A percentile compares a stretch with the other conserved stretches of the same genome.
Evolutionary conservation across 768 basidiomycete genomes (phyloP).

Genomic region (Lyophyllum decastes): DNA sequence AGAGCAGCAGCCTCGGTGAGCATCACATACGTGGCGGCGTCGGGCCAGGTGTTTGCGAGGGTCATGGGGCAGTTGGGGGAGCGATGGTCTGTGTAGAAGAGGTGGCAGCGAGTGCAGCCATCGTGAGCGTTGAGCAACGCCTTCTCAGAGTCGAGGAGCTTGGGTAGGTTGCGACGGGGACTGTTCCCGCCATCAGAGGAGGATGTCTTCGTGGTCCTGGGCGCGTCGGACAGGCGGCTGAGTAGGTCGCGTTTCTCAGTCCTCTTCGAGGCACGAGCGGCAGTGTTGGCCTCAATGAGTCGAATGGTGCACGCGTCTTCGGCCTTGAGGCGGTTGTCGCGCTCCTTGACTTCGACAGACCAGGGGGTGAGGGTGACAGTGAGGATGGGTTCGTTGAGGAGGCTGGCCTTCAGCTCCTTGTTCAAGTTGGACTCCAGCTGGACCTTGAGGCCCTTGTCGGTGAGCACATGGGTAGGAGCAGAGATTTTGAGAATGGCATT

Average conservation of each 20-base stretch:
- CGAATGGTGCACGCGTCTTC: neutral
- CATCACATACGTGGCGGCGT: neutral
- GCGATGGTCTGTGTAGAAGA: conserved; percentile 13
- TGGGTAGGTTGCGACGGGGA: conserved; percentile 2
- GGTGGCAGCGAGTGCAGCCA: conserved; percentile 17
- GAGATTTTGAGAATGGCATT: conserved; percentile 15
- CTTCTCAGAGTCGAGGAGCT: conserved; percentile 9
- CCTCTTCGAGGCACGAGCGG: neutral
- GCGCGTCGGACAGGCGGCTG: neutral
- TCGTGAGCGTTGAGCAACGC: conserved; percentile 13
- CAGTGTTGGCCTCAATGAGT: neutral
- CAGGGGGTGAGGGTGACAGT: neutral
- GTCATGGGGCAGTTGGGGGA: neutral
- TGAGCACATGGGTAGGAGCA: conserved; percentile 4
- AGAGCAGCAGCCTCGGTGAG: neutral
- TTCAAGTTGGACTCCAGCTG: conserved; percentile 14
- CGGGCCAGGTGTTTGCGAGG: neutral
- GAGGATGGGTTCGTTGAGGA: neutral
- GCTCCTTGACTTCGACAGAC: conserved; percentile 2
- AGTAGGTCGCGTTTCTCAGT: neutral
- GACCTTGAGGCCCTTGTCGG: conserved; percentile 3
- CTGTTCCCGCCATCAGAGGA: neutral
- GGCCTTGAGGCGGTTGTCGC: neutral
- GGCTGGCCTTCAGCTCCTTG: conserved; percentile 2
- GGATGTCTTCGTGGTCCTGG: neutral